Percentiles rank a stretch among this genome's conserved stretches.
These are phyloP conservation scores for Verticillium zaregamsianum DNA, from an alignment of 2,329 filamentous ascomycete species.

Conservation along the genomic window DNA sequence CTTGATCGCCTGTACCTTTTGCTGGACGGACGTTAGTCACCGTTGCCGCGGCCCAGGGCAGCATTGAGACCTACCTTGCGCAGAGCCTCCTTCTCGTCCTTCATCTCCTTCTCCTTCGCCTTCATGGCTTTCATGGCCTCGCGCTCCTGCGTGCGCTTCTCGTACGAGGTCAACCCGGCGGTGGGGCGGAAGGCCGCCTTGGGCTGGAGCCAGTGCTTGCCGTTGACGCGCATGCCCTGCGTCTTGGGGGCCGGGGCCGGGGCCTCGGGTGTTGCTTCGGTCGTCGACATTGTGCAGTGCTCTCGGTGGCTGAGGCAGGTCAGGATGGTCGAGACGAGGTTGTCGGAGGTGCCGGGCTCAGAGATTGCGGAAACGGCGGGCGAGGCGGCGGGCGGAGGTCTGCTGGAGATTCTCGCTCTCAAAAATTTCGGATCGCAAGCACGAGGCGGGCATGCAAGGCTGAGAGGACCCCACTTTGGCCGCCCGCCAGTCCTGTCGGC, in stretches of 20 bases:
- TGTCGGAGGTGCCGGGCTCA: neutral
- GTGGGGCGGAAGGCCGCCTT: slow-evolving; percentile 84
- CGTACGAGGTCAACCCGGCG: slow-evolving; percentile 73
- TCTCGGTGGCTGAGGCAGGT: neutral
- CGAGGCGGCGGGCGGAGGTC: neutral
- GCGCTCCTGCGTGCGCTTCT: slow-evolving; percentile 68
- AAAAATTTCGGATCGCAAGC: neutral
- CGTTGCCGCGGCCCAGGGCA: neutral
- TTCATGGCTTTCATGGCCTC: slow-evolving; percentile 73
- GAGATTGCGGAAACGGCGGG: neutral
- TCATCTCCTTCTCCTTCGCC: slow-evolving; percentile 91
- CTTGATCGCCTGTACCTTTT: slow-evolving; percentile 73
- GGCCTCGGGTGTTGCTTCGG: slow-evolving; percentile 25
- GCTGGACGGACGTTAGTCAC: slow-evolving; percentile 42
- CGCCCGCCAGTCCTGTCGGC: neutral
- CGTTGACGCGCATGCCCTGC: slow-evolving; percentile 82
- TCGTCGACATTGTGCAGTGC: slow-evolving; percentile 37
- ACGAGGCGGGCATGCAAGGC: neutral
- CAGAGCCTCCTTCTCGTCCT: slow-evolving; percentile 89
- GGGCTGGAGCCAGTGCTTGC: slow-evolving; percentile 88
- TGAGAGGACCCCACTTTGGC: neutral
- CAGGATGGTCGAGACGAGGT: neutral
- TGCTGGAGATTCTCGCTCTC: neutral
- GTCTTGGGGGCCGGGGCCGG: slow-evolving; percentile 30
- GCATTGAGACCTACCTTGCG: slow-evolving; percentile 59